A percentile compares a stretch with the other conserved stretches of the same genome.
Conservation (phyloP, 1,284 basidiomycete genomes). For the Rhodotorula sp. region DNA sequence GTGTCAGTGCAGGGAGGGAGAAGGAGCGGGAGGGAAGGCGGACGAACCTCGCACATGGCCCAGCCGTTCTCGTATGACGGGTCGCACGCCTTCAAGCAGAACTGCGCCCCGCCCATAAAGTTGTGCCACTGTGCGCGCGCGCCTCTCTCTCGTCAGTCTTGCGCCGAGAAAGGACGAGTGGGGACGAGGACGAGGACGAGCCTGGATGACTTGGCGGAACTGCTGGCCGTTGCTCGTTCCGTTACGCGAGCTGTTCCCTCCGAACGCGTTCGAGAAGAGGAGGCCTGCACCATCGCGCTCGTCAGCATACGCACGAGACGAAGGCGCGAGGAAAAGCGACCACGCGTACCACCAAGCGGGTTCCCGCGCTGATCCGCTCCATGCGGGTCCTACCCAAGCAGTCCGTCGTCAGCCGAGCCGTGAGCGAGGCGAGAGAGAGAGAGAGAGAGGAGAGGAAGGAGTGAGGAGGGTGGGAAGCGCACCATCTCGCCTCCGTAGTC, state of each 20-base stretch:
- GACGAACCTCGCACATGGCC: conserved; percentile 47
- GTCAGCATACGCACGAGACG: neutral
- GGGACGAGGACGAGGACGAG: conserved; percentile 49
- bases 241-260: conserved; percentile 48
- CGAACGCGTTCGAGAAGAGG: conserved; percentile 36
- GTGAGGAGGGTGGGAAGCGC: neutral
- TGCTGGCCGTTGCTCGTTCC: conserved; percentile 15
- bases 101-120: conserved; percentile 39
- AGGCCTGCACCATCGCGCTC: conserved; percentile 11
- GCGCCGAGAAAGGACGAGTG: conserved; percentile 55
- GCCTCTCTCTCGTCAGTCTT: neutral
- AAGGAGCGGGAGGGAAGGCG: neutral
- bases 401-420: too few species aligned
- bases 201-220: conserved; percentile 57
- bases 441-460: neutral
- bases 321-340: neutral
- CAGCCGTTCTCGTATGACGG: conserved; percentile 59
- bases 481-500: conserved; percentile 61
- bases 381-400: conserved; percentile 42
- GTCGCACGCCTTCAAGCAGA: conserved; percentile 64
- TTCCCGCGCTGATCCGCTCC: conserved; percentile 48
- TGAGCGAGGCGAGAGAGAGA: too few species aligned
- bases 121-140: conserved; percentile 24
- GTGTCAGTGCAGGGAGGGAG: neutral
- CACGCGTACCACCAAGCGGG: conserved; percentile 40